phyloP scores from a whole-genome alignment of 1,284 basidiomycete genomes.

The Pseudozyma flocculosa region DNA sequence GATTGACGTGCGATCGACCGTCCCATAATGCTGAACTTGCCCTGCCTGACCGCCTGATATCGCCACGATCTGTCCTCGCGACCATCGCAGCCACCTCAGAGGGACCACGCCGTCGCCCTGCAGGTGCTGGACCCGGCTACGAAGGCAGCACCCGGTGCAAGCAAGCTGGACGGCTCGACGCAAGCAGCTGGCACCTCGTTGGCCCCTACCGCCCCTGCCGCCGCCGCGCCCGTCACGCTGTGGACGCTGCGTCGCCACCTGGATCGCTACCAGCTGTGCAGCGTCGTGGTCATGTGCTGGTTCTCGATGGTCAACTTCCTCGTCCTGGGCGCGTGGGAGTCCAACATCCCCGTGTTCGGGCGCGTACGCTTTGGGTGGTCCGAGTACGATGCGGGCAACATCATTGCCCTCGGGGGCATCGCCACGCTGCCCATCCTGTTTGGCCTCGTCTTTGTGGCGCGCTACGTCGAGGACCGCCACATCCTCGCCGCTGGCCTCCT shows the following conservation, averaged over 20 bases:
- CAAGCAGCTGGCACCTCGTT: too few species aligned
- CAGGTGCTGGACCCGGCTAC: too few species aligned
- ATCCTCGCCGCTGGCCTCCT: conserved; percentile 25
- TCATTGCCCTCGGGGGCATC: conserved; percentile 32
- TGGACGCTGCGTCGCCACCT: conserved; percentile 20
- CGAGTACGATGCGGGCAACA: conserved; percentile 37
- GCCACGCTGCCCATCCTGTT: conserved; percentile 35
- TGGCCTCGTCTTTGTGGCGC: conserved; percentile 28
- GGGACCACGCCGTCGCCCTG: too few species aligned
- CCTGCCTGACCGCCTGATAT: too few species aligned
- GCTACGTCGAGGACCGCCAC: conserved; percentile 27
- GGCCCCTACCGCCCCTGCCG: background rate
- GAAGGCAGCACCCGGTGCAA: too few species aligned
- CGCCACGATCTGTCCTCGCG: too few species aligned
- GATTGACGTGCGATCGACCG: too few species aligned
- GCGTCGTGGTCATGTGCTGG: conserved; percentile 38
- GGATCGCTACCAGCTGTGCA: conserved; percentile 21
- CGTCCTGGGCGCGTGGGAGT: conserved; percentile 36
- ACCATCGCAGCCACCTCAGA: too few species aligned
- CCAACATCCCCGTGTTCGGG: conserved; percentile 36
- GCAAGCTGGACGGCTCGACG: too few species aligned
- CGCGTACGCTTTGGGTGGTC: conserved; percentile 24
- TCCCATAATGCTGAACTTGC: background rate
- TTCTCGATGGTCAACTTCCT: conserved; percentile 40
- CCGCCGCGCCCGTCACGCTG: conserved; percentile 5